phyloP scores from a whole-genome alignment of 805 yeast genomes.

The Phaffomyces opuntiae region DNA sequence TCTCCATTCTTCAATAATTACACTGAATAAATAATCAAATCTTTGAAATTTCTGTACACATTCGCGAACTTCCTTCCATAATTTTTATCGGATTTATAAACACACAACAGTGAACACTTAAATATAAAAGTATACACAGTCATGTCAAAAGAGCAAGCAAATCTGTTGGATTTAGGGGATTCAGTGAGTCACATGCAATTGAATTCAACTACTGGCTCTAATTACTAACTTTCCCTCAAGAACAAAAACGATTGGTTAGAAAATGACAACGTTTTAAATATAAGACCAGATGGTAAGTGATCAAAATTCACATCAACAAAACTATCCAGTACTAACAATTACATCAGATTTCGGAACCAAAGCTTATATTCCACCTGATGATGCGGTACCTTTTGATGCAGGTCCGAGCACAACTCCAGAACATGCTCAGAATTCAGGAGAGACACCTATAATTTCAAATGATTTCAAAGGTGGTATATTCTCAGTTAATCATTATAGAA shows the following conservation, averaged over 20 bases:
- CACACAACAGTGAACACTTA: not conserved
- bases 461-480: constrained; percentile 39
- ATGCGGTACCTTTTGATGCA: constrained; percentile 12
- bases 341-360: constrained; percentile 19
- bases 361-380: constrained; percentile 29
- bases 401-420: constrained; percentile 2
- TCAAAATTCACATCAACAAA: not conserved
- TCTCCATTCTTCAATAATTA: constrained; percentile 17
- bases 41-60: too few species aligned
- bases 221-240: not conserved
- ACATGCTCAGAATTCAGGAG: not conserved
- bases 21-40: not conserved
- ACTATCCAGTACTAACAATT: not conserved
- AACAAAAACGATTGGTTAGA: constrained; percentile 18
- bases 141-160: constrained; percentile 4
- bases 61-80: not conserved
- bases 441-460: constrained; percentile 3
- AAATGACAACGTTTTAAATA: constrained; percentile 17
- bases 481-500: constrained; percentile 52
- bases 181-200: not conserved
- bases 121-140: not conserved
- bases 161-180: constrained; percentile 9
- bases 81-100: not conserved
- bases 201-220: too few species aligned
- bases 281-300: constrained; percentile 11